Base-by-base conservation (phyloP, 805 yeast genomes). In the Debaryomyces prosopidis region DNA sequence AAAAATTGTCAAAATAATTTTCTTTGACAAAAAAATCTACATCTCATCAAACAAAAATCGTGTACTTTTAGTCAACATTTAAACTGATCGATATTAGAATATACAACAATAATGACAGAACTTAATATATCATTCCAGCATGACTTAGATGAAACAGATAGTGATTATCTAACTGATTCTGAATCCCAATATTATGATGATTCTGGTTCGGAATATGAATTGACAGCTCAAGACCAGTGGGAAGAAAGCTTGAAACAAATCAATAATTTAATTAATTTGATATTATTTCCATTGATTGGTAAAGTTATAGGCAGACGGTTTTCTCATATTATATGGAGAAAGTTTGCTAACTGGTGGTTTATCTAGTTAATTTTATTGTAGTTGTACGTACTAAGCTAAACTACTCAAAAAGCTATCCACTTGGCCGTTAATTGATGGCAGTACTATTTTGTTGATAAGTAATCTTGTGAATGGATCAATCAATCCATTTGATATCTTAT, bases 181-280 rank as follows among this genome's bases (percentile, higher is more conserved):
- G 47, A 44, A 9, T 50, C 44, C 14, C 48, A 45, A 19, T 54
- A 55, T 36, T 50, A 55, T 9, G 63, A 60, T 28, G 42, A 48
- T 41, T 51, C 42, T 5, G 42, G 44, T 18, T 34, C 48, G 10
- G 57, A 57, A 14, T 57, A 58, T 45, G 59, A 55, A 31, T 52
- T 71, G 42, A 65, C 79, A 30, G 84, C 88, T 1, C 87, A 84
- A 53, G 74, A 80, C 51, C 89, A 85, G 54, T 85, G 90, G 90
- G 87, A 85, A 42, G 87, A 82, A 53, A 81, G 85, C 30, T 49
- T 85, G 39, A 66, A 68, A 37, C 90, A 85, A 60, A 58, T 86
- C 45, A 73, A 72, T 33, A 77, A 78, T n/a, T 71, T 84, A 30
- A 62, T 84, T 28, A 79, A 77, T 44, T 73, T 81, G 62, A 80